phyloP scores from a whole-genome alignment of 352 stramenopile genomes.

The Globisporangium lucens region DNA sequence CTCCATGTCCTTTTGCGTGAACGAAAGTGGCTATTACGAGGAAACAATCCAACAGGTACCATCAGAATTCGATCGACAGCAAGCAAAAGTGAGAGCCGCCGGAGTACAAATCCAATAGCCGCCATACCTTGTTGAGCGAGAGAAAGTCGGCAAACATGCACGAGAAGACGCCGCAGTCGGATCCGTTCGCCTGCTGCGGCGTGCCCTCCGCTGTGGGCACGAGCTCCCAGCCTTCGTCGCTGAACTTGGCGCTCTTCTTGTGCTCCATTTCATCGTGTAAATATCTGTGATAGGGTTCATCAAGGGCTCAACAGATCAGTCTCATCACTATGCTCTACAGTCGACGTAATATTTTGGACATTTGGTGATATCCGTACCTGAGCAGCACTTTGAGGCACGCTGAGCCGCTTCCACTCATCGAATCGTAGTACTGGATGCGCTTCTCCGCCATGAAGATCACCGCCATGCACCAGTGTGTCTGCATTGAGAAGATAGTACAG shows the following conservation, averaged over 20 bases:
- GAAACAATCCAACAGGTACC: not conserved
- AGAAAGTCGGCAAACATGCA: slow-evolving; percentile 86
- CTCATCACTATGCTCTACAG: not conserved
- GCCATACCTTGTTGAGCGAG: slow-evolving; percentile 54
- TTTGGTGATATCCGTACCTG: slow-evolving; percentile 22
- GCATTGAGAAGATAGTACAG: not conserved
- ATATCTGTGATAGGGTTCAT: slow-evolving; percentile 40
- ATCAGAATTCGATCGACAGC: not conserved
- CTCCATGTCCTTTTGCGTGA: slow-evolving; percentile 80
- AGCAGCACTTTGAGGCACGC: slow-evolving; percentile 72
- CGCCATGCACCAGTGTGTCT: slow-evolving; percentile 87
- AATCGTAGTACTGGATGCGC: slow-evolving; percentile 89
- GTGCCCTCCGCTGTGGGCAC: slow-evolving; percentile 54
- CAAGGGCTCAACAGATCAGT: not conserved
- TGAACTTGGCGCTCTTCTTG: slow-evolving; percentile 77
- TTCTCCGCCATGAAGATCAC: slow-evolving; percentile 88
- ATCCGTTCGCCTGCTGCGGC: slow-evolving; percentile 79
- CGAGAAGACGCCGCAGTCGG: slow-evolving; percentile 83
- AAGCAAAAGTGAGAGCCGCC: not conserved
- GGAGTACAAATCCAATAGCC: not conserved
- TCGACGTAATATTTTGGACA: not conserved
- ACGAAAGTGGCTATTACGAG: slow-evolving; percentile 44
- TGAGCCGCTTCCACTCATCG: slow-evolving; percentile 69
- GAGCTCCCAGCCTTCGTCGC: slow-evolving; percentile 60
- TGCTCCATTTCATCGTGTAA: slow-evolving; percentile 81